Evolutionary conservation across 805 yeast genomes (phyloP).

Genomic region (Candida argentea): DNA sequence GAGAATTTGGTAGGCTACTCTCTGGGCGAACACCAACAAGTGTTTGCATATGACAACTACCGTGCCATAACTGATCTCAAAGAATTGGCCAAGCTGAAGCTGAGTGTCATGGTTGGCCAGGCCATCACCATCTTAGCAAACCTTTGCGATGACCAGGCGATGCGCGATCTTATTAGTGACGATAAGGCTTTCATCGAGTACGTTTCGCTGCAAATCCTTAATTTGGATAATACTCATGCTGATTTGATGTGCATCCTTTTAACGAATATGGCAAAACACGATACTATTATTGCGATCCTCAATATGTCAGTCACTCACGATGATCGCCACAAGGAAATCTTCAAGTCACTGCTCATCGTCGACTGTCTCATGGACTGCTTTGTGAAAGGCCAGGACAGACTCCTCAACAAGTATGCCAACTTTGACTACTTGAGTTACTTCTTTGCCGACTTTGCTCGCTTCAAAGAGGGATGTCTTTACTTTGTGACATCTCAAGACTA

Average conservation of each 20-base stretch:
- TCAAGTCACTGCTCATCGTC: conserved; percentile 48
- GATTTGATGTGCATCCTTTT: conserved; percentile 78
- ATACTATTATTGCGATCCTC: conserved; percentile 47
- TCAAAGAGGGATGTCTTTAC: conserved; percentile 61
- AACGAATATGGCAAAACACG: conserved; percentile 78
- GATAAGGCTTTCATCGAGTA: conserved; percentile 48
- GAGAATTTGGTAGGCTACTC: conserved; percentile 78
- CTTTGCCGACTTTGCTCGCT: conserved; percentile 84
- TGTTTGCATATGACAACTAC: conserved; percentile 63
- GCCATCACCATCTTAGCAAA: conserved; percentile 77
- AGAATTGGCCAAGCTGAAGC: conserved; percentile 41
- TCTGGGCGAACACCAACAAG: conserved; percentile 51
- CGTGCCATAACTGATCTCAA: conserved; percentile 68
- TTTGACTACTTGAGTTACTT: conserved; percentile 80
- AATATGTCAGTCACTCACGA: conserved; percentile 19
- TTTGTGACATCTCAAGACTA: conserved; percentile 64
- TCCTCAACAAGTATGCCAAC: conserved; percentile 60
- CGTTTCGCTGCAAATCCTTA: conserved; percentile 40
- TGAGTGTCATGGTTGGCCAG: conserved; percentile 47
- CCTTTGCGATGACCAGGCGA: conserved; percentile 57
- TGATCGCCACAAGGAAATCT: conserved; percentile 34
- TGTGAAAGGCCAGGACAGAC: conserved; percentile 71
- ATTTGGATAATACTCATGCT: conserved; percentile 52
- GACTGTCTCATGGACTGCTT: conserved; percentile 85
- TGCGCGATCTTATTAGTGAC: conserved; percentile 55